Conservation (phyloP, 2,329 filamentous ascomycete species). For the Myriosclerotinia duriaeana region DNA sequence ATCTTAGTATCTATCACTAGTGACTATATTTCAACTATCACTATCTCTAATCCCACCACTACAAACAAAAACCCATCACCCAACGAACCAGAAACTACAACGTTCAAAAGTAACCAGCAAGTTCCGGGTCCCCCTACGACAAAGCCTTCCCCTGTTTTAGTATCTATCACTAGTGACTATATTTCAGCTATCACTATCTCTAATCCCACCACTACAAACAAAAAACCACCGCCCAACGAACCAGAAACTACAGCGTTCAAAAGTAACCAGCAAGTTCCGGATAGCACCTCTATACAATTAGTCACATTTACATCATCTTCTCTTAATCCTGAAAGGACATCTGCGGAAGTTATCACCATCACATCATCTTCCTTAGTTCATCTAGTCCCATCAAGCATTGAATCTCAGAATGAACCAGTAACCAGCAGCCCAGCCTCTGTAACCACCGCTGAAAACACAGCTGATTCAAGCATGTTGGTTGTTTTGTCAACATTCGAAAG, state of each 20-base stretch:
- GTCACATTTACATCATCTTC: not conserved
- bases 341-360: not conserved
- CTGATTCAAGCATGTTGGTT: not conserved
- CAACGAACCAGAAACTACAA: not conserved
- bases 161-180: not conserved
- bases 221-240: not conserved
- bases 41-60: not conserved
- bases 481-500: slow-evolving; percentile 7
- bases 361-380: not conserved
- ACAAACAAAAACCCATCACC: not conserved
- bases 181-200: not conserved
- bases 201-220: not conserved
- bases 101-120: not conserved
- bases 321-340: not conserved
- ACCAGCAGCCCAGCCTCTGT: no score
- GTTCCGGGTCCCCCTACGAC: not conserved
- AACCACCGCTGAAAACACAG: not conserved
- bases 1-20: not conserved
- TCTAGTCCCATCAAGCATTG: not conserved
- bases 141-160: not conserved
- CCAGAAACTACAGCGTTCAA: not conserved
- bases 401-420: not conserved
- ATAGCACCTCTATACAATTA: not conserved
- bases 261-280: not conserved
- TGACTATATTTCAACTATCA: not conserved